A percentile compares a stretch with the other conserved stretches of the same genome.
These are phyloP conservation scores for Emydomyces testavorans DNA, from an alignment of 2,329 filamentous ascomycete species.

Conservation along the genomic window DNA sequence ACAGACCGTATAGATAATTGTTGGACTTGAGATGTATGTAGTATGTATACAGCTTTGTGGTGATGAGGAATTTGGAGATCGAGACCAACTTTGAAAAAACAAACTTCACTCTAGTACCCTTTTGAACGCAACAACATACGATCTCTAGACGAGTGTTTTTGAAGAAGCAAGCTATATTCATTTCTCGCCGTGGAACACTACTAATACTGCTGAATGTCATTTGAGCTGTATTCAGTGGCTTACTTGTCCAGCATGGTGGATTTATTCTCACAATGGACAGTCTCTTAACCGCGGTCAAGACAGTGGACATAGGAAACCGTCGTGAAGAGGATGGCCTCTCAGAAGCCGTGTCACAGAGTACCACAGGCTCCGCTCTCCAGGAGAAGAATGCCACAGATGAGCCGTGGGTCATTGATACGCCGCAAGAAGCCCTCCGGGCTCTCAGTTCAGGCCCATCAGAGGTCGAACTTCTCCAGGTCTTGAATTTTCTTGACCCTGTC, in stretches of 20 bases:
- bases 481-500: constrained; percentile 30
- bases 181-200: not conserved
- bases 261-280: constrained; percentile 26
- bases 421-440: constrained; percentile 25
- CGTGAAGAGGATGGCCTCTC: not conserved
- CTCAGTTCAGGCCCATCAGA: too few species aligned
- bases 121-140: too few species aligned
- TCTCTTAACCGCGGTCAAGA: constrained; percentile 32
- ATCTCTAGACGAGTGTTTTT: too few species aligned
- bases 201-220: too few species aligned
- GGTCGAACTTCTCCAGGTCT: constrained; percentile 18
- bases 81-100: too few species aligned
- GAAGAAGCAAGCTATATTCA: not conserved
- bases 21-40: too few species aligned
- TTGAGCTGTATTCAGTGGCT: too few species aligned
- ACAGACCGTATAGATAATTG: too few species aligned
- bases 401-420: constrained; percentile 13
- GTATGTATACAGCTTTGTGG: too few species aligned
- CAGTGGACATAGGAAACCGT: constrained; percentile 17
- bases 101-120: too few species aligned
- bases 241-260: not conserved
- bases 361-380: not conserved
- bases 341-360: not conserved
- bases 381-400: not conserved
- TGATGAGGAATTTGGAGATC: too few species aligned